Evolutionary conservation across 2,329 filamentous ascomycete species (phyloP).

Genomic region (Nannizzia gypsea): DNA sequence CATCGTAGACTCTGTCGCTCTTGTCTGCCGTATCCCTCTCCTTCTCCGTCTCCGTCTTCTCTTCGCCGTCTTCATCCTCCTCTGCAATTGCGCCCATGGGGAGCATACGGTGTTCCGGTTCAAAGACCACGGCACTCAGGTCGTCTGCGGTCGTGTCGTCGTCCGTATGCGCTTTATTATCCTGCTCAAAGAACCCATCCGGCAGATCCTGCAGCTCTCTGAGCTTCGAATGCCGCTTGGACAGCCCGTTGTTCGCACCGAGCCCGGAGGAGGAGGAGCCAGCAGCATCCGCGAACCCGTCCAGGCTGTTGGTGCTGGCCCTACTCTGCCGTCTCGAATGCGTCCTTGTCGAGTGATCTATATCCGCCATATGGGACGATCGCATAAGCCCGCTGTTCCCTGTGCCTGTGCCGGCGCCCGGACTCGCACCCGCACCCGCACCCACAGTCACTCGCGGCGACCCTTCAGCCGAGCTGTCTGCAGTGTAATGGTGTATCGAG

Average conservation of each 20-base stretch:
- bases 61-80: constrained; percentile 16
- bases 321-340: not conserved
- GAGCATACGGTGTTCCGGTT: constrained; percentile 12
- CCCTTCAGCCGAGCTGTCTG: not conserved
- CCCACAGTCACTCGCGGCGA: not conserved
- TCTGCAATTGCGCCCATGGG: constrained; percentile 30
- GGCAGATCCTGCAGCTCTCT: not conserved
- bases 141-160: not conserved
- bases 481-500: not conserved
- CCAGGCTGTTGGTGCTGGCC: not conserved
- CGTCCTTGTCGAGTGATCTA: not conserved
- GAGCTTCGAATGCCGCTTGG: constrained; percentile 1
- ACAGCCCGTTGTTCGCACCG: not conserved
- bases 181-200: not conserved
- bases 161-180: not conserved
- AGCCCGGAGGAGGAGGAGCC: not conserved
- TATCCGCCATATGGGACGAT: not conserved
- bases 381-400: not conserved
- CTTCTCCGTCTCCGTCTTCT: constrained; percentile 17
- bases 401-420: not conserved
- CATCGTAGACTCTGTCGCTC: constrained; percentile 31
- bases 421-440: too few species aligned
- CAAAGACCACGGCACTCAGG: constrained; percentile 5
- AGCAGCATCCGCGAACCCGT: not conserved
- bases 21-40: not conserved